Percentiles rank a stretch among this genome's conserved stretches.
Conservation (phyloP, 2,329 filamentous ascomycete genomes). For the Chaetomium sp. region DNA sequence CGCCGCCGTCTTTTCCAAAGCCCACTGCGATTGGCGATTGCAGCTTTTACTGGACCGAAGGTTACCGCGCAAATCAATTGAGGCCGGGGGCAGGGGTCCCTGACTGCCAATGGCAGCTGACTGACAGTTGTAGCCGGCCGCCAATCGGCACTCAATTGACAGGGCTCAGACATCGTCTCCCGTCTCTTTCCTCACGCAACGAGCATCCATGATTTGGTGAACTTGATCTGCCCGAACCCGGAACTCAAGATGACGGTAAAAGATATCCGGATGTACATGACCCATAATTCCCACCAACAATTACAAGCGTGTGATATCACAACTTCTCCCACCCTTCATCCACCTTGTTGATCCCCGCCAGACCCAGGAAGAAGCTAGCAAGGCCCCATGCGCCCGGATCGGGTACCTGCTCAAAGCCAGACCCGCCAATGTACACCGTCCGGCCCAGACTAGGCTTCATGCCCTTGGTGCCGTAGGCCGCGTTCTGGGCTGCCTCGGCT, state of each 20-base stretch:
- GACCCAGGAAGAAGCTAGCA: constrained; percentile 76
- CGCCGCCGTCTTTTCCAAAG: constrained; percentile 20
- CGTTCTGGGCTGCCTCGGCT: constrained; percentile 72
- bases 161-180: background rate
- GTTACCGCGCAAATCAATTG: constrained; percentile 25
- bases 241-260: background rate
- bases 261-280: constrained; percentile 5
- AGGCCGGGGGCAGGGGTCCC: constrained; percentile 11
- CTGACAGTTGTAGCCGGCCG: constrained; percentile 17
- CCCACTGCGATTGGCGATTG: constrained; percentile 21
- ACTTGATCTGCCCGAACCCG: background rate
- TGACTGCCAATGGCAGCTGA: constrained; percentile 21
- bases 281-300: background rate
- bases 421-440: constrained; percentile 78
- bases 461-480: constrained; percentile 81
- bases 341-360: constrained; percentile 54
- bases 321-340: constrained; percentile 33
- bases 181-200: background rate
- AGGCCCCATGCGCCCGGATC: constrained; percentile 73
- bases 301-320: constrained; percentile 9
- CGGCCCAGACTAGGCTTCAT: constrained; percentile 89
- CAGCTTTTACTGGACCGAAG: constrained; percentile 31
- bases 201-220: background rate
- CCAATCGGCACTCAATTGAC: background rate
- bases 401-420: constrained; percentile 69